These are phyloP conservation scores for Oryza nivara DNA, from an alignment of 176 grass and related monocot genomes.

Conservation along the genomic window DNA sequence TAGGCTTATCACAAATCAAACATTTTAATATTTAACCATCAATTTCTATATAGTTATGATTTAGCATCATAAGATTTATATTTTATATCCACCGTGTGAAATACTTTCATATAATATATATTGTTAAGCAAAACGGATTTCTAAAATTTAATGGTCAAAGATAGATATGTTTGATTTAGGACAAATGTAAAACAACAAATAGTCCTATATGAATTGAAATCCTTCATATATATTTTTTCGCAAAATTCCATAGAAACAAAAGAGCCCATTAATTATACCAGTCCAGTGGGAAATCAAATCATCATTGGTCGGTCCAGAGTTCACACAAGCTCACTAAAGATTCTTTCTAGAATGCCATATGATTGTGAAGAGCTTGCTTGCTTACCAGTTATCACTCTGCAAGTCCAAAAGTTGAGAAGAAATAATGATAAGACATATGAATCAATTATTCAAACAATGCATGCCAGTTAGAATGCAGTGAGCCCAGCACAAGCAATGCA, in stretches of 20 bases:
- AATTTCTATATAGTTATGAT: too few species aligned
- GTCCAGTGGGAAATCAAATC: conserved; percentile 27
- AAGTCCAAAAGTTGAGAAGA: not conserved
- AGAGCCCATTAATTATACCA: not conserved
- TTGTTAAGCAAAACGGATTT: too few species aligned
- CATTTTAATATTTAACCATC: too few species aligned
- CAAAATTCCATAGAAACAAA: not conserved
- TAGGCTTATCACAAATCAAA: too few species aligned
- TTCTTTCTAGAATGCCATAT: conserved; percentile 5
- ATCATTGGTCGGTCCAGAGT: not conserved
- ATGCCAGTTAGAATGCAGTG: conserved; percentile 47
- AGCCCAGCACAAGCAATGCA: conserved; percentile 3
- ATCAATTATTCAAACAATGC: conserved; percentile 31
- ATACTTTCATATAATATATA: too few species aligned
- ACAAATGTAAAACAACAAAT: too few species aligned
- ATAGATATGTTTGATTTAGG: too few species aligned
- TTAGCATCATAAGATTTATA: too few species aligned
- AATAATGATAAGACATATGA: not conserved
- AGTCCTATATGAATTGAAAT: not conserved
- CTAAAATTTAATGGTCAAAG: too few species aligned
- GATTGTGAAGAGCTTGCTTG: not conserved
- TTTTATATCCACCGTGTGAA: too few species aligned
- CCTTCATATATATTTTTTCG: not conserved
- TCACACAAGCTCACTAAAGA: not conserved
- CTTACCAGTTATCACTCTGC: not conserved